Evolutionary conservation across 805 yeast species (phyloP), one percentile per base, ranked within the genome.

Genomic region (Kodamaea jinghongensis): DNA sequence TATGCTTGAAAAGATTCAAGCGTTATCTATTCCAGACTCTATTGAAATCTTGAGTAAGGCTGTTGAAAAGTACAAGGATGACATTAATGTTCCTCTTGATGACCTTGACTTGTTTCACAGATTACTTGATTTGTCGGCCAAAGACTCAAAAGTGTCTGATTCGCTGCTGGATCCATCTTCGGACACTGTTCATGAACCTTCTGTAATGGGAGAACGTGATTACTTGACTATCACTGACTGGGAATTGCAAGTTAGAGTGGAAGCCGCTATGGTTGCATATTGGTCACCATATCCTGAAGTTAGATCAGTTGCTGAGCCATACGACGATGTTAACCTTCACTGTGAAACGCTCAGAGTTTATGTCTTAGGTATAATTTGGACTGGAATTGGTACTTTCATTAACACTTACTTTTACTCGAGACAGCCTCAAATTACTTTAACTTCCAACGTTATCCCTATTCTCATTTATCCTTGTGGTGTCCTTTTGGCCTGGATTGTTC

Each of bases 231-330:
- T 45, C 12, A 27, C 49, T 3, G 69, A 65, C 45, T 65, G 71
- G 69, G 47, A 51, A 4, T 48, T 66, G 36, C 70, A 65, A 40
- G 55, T 57, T 7, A 49, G 59, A 37, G 37, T 63, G 12, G 73
- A 68, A 43, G 73, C 73, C 1, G 58, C 63, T 1, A 49, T 68
- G 37, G 56, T 68, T 29, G 63, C 60, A 15, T 67, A 44, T 46
- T 67, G 64, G 51, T 66, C 71, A 1, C 72, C 73, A 2, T 67
- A 67, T 42, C 67, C 71, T 2, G 73, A 60, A 41, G 65, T 60
- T 6, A 49, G 65, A 45, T 43, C 66, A 6, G 61, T 58, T 17
- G 3, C 61, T 17, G 52, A 49, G 28, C 54, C 54, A 3, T 49
- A 38, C 13, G 55, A 51, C 13, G 54, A 51, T 28, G 44, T 70